Evolutionary conservation across 2,329 filamentous ascomycete genomes (phyloP).

Genomic region (Neoascochyta sp.): DNA sequence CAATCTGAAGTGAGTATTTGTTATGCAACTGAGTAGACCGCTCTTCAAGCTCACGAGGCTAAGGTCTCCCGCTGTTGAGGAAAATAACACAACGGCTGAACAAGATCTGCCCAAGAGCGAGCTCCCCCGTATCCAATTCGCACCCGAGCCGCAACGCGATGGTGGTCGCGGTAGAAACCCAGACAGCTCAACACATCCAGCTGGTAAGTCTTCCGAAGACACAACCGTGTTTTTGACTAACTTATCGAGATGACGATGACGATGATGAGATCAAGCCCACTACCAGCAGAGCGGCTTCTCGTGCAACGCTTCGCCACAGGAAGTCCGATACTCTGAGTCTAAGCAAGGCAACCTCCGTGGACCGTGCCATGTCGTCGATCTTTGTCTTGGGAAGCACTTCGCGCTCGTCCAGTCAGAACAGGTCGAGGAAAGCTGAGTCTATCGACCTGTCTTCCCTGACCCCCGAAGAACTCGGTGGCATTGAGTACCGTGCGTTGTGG

Average conservation of each 20-base stretch:
- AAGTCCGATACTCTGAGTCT: conserved; percentile 14
- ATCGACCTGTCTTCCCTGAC: conserved; percentile 43
- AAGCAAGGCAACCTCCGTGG: conserved; percentile 36
- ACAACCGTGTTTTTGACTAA: too few relatives aligned
- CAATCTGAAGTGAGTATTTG: conserved; percentile 1
- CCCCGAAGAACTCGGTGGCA: conserved; percentile 46
- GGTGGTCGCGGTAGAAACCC: too few relatives aligned
- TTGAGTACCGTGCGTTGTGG: conserved; percentile 50
- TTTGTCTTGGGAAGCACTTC: conserved; percentile 38
- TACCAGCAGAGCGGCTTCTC: conserved; percentile 3
- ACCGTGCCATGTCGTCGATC: conserved; percentile 40
- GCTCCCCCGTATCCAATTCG: conserved; percentile 6
- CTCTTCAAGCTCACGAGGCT: too few relatives aligned
- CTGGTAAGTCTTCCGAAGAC: too few relatives aligned
- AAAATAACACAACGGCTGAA: too few relatives aligned
- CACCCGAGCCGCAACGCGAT: conserved; percentile 2
- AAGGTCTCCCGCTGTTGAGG: too few relatives aligned
- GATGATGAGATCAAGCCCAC: conserved; percentile 8
- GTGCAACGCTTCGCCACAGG: conserved; percentile 5
- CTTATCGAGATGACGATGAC: too few relatives aligned
- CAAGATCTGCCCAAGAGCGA: too few relatives aligned
- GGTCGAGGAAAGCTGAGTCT: conserved; percentile 45
- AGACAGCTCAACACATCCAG: too few relatives aligned
- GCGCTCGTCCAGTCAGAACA: conserved; percentile 5
- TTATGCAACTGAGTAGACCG: background rate